Evolutionary conservation across 2,329 filamentous ascomycete genomes (phyloP).

Genomic region (Apiospora arundinis): DNA sequence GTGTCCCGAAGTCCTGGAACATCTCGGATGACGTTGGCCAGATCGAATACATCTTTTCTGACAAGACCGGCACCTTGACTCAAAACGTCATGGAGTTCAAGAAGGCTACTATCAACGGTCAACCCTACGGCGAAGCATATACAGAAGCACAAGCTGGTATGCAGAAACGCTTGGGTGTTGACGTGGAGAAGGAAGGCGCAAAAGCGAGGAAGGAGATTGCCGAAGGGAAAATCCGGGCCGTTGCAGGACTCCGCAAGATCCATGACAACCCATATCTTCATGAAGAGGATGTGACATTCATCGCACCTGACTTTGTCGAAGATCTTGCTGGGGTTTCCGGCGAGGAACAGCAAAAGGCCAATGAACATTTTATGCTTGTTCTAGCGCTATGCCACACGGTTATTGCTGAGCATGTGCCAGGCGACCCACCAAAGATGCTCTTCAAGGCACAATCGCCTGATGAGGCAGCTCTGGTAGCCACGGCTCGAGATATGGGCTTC

Average conservation of each 20-base stretch:
- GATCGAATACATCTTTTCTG: slow-evolving; percentile 98
- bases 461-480: slow-evolving; percentile 91
- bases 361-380: slow-evolving; percentile 91
- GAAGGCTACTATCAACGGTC: slow-evolving; percentile 95
- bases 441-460: slow-evolving; percentile 99
- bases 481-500: slow-evolving; percentile 93
- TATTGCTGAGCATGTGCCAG: slow-evolving; percentile 86
- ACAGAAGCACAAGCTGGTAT: slow-evolving; percentile 97
- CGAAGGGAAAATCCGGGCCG: slow-evolving; percentile 73
- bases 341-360: slow-evolving; percentile 76
- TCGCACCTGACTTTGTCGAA: slow-evolving; percentile 86
- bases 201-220: slow-evolving; percentile 80
- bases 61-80: slow-evolving; percentile 89
- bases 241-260: slow-evolving; percentile 74
- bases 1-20: slow-evolving; percentile 98
- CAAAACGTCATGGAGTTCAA: slow-evolving; percentile 99
- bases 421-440: slow-evolving; percentile 87
- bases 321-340: slow-evolving; percentile 83
- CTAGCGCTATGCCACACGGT: slow-evolving; percentile 97
- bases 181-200: slow-evolving; percentile 81
- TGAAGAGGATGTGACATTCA: slow-evolving; percentile 89
- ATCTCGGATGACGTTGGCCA: slow-evolving; percentile 98
- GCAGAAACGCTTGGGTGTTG: slow-evolving; percentile 87
- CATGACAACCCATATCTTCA: slow-evolving; percentile 91
- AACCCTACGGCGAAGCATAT: slow-evolving; percentile 95